These are phyloP conservation scores for Metahyphopichia silvanorum DNA, from an alignment of 805 yeast species.

Conservation along the genomic window DNA sequence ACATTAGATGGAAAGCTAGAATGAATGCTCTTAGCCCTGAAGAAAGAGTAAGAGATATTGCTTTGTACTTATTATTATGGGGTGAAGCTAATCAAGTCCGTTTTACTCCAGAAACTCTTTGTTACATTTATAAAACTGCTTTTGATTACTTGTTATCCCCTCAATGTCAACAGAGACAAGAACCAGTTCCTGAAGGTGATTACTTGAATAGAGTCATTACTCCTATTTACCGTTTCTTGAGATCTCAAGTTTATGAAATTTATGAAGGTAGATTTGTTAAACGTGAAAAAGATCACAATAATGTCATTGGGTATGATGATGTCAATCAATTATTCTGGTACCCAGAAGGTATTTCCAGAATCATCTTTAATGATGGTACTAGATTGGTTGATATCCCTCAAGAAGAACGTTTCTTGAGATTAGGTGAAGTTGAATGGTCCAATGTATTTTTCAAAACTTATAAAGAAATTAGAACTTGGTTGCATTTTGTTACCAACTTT, in stretches of 20 bases:
- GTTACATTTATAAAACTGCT: conserved; percentile 95
- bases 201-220: conserved; percentile 89
- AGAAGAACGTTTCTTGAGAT: conserved; percentile 81
- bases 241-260: conserved; percentile 79
- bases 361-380: conserved; percentile 86
- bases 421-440: conserved; percentile 92
- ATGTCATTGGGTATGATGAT: conserved; percentile 91
- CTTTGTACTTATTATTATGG: conserved; percentile 75
- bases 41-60: conserved; percentile 76
- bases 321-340: conserved; percentile 99
- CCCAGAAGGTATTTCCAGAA: conserved; percentile 96
- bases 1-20: conserved; percentile 82
- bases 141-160: conserved; percentile 86
- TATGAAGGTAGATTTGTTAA: conserved; percentile 78
- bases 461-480: conserved; percentile 96
- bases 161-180: conserved; percentile 82
- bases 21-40: conserved; percentile 72
- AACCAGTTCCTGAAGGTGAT: conserved; percentile 86
- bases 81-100: conserved; percentile 94
- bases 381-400: conserved; percentile 87
- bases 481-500: conserved; percentile 90
- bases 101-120: conserved; percentile 84
- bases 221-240: conserved; percentile 77
- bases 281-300: conserved; percentile 82
- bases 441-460: conserved; percentile 93